Percentiles rank a stretch among this genome's conserved stretches.
Evolutionary conservation across 1,284 basidiomycete genomes (phyloP).

Genomic region (Pseudozyma hubeiensis): DNA sequence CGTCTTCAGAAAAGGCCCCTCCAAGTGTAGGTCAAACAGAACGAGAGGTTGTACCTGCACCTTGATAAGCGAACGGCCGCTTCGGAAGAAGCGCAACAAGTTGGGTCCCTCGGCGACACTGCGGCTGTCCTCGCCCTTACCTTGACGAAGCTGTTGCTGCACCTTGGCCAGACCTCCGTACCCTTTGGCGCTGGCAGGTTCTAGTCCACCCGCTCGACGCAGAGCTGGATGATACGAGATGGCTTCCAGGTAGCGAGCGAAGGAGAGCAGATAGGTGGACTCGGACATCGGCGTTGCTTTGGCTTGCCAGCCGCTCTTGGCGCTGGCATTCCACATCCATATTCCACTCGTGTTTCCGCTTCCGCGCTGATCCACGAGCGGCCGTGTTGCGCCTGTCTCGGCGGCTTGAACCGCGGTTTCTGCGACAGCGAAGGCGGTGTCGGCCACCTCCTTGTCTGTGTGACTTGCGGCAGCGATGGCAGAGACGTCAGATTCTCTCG

Average conservation of each 20-base stretch:
- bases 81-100: slow-evolving; percentile 54
- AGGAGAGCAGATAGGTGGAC: slow-evolving; percentile 60
- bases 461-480: slow-evolving; percentile 51
- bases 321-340: slow-evolving; percentile 58
- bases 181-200: slow-evolving; percentile 30
- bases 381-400: slow-evolving; percentile 31
- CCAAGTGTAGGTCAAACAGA: slow-evolving; percentile 50
- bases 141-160: slow-evolving; percentile 45
- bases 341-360: slow-evolving; percentile 39
- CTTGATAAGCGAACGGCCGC: slow-evolving; percentile 52
- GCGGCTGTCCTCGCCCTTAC: slow-evolving; percentile 37
- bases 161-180: slow-evolving; percentile 39
- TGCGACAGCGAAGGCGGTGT: slow-evolving; percentile 53
- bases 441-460: slow-evolving; percentile 50
- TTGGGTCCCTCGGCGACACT: slow-evolving; percentile 44
- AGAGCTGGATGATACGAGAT: slow-evolving; percentile 56
- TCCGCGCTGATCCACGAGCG: slow-evolving; percentile 33
- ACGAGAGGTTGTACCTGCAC: slow-evolving; percentile 50
- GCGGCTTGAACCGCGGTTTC: slow-evolving; percentile 53
- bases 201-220: slow-evolving; percentile 39
- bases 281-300: slow-evolving; percentile 49
- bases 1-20: slow-evolving; percentile 53
- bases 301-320: slow-evolving; percentile 48
- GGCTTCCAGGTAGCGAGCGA: slow-evolving; percentile 59
- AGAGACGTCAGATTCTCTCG: slow-evolving; percentile 46